Evolutionary conservation across 1,284 basidiomycete genomes (phyloP).

Genomic region (Thecaphora frezii): DNA sequence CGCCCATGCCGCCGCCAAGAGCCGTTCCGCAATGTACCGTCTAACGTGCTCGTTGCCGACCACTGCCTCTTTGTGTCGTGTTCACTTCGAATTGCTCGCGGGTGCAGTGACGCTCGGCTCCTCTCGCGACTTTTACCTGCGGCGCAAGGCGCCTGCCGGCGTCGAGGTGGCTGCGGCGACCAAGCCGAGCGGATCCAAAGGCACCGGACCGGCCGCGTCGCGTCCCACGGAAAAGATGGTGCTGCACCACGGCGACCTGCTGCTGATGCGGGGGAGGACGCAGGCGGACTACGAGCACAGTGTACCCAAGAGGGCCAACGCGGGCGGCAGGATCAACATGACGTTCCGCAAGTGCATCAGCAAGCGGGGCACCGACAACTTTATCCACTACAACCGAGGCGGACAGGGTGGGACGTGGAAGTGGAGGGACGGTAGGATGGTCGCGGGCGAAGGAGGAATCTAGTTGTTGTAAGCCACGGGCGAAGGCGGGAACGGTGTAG

Average conservation of each 20-base stretch:
- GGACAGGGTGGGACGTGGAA: background rate
- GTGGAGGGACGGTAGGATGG: background rate
- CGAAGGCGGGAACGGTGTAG: too few relatives aligned
- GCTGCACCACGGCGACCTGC: slow-evolving; percentile 58
- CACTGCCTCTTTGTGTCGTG: too few relatives aligned
- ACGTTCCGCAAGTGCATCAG: slow-evolving; percentile 60
- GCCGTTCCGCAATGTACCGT: too few relatives aligned
- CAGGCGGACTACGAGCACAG: slow-evolving; percentile 60
- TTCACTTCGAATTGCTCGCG: too few relatives aligned
- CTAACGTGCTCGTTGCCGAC: too few relatives aligned
- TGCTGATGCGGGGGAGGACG: slow-evolving; percentile 60
- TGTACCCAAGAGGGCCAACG: slow-evolving; percentile 58
- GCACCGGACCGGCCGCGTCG: slow-evolving; percentile 7
- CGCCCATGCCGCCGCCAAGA: too few relatives aligned
- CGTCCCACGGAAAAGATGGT: slow-evolving; percentile 53
- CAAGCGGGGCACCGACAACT: slow-evolving; percentile 55
- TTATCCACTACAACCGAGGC: background rate
- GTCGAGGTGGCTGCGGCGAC: slow-evolving; percentile 12
- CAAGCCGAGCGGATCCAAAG: slow-evolving; percentile 2
- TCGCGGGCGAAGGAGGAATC: background rate
- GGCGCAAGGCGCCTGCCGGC: slow-evolving; percentile 53
- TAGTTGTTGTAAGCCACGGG: too few relatives aligned
- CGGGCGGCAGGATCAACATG: slow-evolving; percentile 59
- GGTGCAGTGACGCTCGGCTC: slow-evolving; percentile 56
- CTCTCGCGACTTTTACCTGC: slow-evolving; percentile 58